Percentiles rank a stretch among this genome's conserved stretches.
Conservation (phyloP, 2,329 filamentous ascomycete species). For the Colletotrichum euphorbiae region DNA sequence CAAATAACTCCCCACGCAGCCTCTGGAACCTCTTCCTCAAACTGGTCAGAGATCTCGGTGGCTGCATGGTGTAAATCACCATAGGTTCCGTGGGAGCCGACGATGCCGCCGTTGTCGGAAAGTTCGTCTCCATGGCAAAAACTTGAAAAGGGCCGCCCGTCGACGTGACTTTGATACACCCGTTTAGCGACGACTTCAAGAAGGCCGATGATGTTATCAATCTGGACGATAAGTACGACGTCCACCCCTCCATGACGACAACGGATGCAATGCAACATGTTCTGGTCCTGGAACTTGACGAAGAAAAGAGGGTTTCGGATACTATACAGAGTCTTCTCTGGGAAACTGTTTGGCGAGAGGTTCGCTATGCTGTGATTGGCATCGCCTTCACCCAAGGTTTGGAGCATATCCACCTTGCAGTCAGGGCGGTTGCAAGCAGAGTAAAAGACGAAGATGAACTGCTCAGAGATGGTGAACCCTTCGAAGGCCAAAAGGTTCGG, state of each 20-base stretch:
- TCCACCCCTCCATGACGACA: constrained; percentile 45
- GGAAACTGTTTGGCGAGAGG: constrained; percentile 46
- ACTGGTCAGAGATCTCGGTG: constrained; percentile 41
- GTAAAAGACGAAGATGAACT: neutral
- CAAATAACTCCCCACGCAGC: constrained; percentile 37
- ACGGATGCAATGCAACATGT: constrained; percentile 47
- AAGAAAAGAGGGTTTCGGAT: constrained; percentile 39
- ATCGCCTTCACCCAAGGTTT: constrained; percentile 41
- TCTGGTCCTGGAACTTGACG: constrained; percentile 42
- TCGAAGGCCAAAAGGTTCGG: neutral
- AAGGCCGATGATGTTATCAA: constrained; percentile 42
- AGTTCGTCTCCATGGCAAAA: constrained; percentile 42
- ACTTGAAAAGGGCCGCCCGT: constrained; percentile 44
- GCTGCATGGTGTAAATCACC: constrained; percentile 44
- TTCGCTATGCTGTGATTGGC: constrained; percentile 45
- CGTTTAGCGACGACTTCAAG: constrained; percentile 43
- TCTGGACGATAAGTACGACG: constrained; percentile 46
- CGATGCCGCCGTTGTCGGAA: constrained; percentile 44
- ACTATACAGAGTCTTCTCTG: constrained; percentile 44
- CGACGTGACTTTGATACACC: constrained; percentile 45
- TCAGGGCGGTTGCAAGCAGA: neutral
- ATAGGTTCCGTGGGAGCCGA: constrained; percentile 45
- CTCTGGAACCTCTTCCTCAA: constrained; percentile 44
- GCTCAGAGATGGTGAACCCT: neutral
- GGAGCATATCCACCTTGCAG: constrained; percentile 37